Evolutionary conservation across 2,329 filamentous ascomycete species (phyloP), one percentile per base, ranked within the genome.

Genomic region (Exophiala sideris): DNA sequence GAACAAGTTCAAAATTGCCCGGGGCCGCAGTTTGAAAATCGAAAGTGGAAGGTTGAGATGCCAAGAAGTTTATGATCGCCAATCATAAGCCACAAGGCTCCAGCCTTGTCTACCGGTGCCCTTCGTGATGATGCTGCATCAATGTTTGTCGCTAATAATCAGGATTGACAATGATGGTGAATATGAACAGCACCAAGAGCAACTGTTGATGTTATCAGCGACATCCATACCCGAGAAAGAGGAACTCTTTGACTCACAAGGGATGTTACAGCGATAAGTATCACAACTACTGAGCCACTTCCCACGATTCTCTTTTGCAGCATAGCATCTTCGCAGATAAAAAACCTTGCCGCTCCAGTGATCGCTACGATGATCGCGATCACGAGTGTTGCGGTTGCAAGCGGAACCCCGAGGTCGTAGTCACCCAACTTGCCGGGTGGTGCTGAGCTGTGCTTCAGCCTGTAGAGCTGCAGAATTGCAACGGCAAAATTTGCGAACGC

Each of bases 261-360:
- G 18, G 34, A 20, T n/a, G 20, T 29, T 4, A 20, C 14, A 18
- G 40, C 39, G 5, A 42, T 46, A 14, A 57, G 49, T 11, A 53
- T 21, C 10, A 46, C 32, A 14, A 52, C 49, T 9, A 53, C 49
- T 20, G 14, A 5, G 18, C 54, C 54, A 21, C 49, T 57, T 6
- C 49, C 41, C 20, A 53, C 34, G 18, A 52, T 52, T 33, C 46
- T 41, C 11, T 33, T 36, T 35, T 16, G 47, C 18, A 39, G 34
- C 49, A 57, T 57, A n/a, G 40, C 50, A 36, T 49, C 46, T 29
- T 57, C 49, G 20, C 54, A 57, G 24, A 41, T 20, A 14, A 57
- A 53, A 12, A 57, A 57, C 21, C 50, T 57, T 39, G 32, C 46
- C 2, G 50, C 50, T 11, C 54, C 54, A 7, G 36, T 38, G 9